Evolutionary conservation across 805 yeast genomes (phyloP).

Genomic region (Candida methanosorbosa): DNA sequence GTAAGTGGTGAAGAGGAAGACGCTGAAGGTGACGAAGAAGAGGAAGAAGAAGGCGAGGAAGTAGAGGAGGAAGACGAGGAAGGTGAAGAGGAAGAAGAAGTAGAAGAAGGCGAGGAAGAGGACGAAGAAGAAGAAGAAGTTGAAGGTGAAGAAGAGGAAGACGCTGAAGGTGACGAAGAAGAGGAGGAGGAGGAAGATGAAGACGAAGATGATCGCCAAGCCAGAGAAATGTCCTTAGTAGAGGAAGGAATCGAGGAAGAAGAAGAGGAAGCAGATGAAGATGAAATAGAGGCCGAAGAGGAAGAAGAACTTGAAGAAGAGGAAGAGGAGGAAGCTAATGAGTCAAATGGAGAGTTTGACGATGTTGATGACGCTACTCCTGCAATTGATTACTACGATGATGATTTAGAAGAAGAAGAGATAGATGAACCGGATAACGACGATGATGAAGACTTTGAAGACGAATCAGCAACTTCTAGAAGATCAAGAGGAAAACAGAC

Average conservation of each 20-base stretch:
- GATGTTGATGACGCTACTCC: slow-evolving; percentile 13
- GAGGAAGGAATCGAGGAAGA: background rate
- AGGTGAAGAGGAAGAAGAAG: slow-evolving; percentile 1
- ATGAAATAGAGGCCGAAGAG: background rate
- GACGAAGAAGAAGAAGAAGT: slow-evolving; percentile 3
- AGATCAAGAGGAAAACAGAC: slow-evolving; percentile 1
- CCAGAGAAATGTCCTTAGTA: too few species aligned
- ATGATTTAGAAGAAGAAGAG: slow-evolving; percentile 24
- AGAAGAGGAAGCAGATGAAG: background rate
- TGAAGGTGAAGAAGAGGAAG: slow-evolving; percentile 21
- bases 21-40: slow-evolving; percentile 5
- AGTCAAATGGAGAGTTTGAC: too few species aligned
- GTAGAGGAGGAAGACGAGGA: slow-evolving; percentile 22
- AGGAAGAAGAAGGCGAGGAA: slow-evolving; percentile 5
- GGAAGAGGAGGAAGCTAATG: slow-evolving; percentile 7
- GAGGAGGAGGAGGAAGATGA: background rate
- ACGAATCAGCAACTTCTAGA: background rate
- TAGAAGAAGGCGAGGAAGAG: background rate
- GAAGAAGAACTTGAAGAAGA: slow-evolving; percentile 2
- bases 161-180: slow-evolving; percentile 1
- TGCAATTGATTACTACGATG: slow-evolving; percentile 5
- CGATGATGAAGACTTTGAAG: slow-evolving; percentile 3
- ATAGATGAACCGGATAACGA: slow-evolving; percentile 15
- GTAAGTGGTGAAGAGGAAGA: background rate
- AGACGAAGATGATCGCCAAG: background rate